These are phyloP conservation scores for Rhizophlyctis rosea DNA, from an alignment of 192 early-diverging fungal species.

Conservation along the genomic window DNA sequence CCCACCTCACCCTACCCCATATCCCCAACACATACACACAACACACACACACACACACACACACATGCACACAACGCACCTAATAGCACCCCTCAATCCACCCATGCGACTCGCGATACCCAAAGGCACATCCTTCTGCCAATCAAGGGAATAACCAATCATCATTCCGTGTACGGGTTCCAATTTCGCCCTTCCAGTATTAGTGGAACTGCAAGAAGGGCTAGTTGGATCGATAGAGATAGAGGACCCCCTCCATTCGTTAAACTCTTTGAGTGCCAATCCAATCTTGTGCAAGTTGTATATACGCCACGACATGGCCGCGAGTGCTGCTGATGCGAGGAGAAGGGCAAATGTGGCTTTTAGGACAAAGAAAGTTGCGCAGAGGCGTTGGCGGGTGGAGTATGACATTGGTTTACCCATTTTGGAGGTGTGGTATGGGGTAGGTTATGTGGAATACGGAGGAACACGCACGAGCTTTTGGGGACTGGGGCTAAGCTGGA, in stretches of 20 bases:
- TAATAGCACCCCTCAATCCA: background rate
- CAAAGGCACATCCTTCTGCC: background rate
- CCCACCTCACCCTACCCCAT: background rate
- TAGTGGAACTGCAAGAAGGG: background rate
- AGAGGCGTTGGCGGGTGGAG: slow-evolving; percentile 19
- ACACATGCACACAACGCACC: background rate
- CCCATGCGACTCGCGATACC: background rate
- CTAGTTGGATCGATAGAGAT: background rate
- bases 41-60: background rate
- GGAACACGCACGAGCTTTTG: too few species aligned
- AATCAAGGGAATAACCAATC: slow-evolving; percentile 12
- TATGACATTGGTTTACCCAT: slow-evolving; percentile 17
- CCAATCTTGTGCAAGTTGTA: slow-evolving; percentile 24
- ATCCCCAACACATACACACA: background rate
- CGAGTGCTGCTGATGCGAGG: slow-evolving; percentile 18
- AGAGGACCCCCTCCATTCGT: slow-evolving; percentile 3
- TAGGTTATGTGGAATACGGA: too few species aligned
- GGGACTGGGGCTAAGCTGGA: too few species aligned
- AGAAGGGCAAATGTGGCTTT: slow-evolving; percentile 23
- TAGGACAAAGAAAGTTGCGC: slow-evolving; percentile 25
- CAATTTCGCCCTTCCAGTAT: background rate
- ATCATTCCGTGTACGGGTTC: background rate
- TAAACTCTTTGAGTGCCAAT: background rate
- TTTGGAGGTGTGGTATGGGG: background rate
- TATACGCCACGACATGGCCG: slow-evolving; percentile 17